These are phyloP conservation scores for Neofusicoccum kwambonambiense DNA, from an alignment of 2,329 filamentous ascomycete species.

Conservation along the genomic window DNA sequence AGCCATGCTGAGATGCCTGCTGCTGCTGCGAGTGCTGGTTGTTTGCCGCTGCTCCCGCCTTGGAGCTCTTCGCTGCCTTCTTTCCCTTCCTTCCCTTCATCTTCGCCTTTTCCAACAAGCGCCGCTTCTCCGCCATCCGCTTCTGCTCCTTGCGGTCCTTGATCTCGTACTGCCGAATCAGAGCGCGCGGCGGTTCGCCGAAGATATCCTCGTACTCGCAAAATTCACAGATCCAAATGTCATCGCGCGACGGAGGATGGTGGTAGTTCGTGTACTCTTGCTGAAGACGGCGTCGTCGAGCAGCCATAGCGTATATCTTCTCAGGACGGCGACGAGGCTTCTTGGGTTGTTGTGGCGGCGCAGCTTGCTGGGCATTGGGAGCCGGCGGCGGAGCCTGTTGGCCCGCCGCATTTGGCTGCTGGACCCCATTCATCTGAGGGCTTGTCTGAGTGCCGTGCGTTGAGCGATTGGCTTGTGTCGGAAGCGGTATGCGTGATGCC, in stretches of 20 bases:
- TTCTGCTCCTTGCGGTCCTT: conserved; percentile 85
- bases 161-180: conserved; percentile 90
- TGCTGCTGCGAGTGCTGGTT: conserved; percentile 17
- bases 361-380: conserved; percentile 36
- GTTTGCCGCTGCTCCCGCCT: conserved; percentile 29
- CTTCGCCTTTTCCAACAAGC: conserved; percentile 88
- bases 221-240: conserved; percentile 95
- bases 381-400: conserved; percentile 32
- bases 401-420: conserved; percentile 26
- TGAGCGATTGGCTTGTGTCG: conserved; percentile 27
- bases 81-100: conserved; percentile 88
- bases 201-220: conserved; percentile 98
- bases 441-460: conserved; percentile 59
- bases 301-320: conserved; percentile 72
- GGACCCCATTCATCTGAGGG: conserved; percentile 47
- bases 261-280: conserved; percentile 75
- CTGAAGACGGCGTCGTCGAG: conserved; percentile 72
- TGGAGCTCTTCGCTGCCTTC: conserved; percentile 67
- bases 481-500: conserved; percentile 18
- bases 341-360: conserved; percentile 49
- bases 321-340: conserved; percentile 63
- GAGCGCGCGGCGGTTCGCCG: conserved; percentile 75
- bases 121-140: conserved; percentile 79
- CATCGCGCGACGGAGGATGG: conserved; percentile 67
- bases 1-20: neutral